Evolutionary conservation across 306 rosid genomes (phyloP), one percentile per base, ranked within the genome.

Genomic region (Neltuma alba): DNA sequence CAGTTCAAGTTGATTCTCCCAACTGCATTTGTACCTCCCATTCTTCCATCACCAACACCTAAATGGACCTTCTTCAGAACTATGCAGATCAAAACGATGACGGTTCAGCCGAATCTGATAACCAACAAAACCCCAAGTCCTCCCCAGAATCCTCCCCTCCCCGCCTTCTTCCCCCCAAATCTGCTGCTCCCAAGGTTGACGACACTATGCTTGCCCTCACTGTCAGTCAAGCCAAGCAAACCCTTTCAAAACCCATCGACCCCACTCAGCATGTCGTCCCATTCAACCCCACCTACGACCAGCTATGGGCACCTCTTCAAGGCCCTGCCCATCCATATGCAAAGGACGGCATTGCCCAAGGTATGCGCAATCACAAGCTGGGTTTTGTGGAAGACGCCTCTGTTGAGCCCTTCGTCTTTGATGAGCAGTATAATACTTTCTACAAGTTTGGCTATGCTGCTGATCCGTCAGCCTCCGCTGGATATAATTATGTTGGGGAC

Each of bases 301-400:
- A 96, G 83, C 94, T 96, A 7, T 93, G 98, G 94, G 92, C 99
- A 16, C 99, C 99, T 15, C 85, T 96, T 58, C 76, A 79, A 23
- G 99, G 99, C 62, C 99, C 98, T 0, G 84, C 99, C 2, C 99
- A 96, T 36, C 99, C 99, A 1, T 96, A 89, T 80, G 97, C 97
- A 25, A 96, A 91, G 75, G 99, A 96, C 48, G 97, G 98, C 75
- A 84, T 93, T 36, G 96, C 97, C 31, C 97, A 93, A 55, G 98
- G 99, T 10, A 89, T 93, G 91, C 98, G 98, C 68, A 96, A 96
- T 85, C 98, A 96, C 89, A 96, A 93, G 84, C 93, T 93, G 3
- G 99, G 97, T 50, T 93, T 93, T 41, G 97, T 96, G 0, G 99
- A 96, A 45, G 93, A 93, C 44, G 99, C 99, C 16, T 67, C 97